Conservation (phyloP, 1,139 yeast species). For the Debaryomyces singareniensis region DNA sequence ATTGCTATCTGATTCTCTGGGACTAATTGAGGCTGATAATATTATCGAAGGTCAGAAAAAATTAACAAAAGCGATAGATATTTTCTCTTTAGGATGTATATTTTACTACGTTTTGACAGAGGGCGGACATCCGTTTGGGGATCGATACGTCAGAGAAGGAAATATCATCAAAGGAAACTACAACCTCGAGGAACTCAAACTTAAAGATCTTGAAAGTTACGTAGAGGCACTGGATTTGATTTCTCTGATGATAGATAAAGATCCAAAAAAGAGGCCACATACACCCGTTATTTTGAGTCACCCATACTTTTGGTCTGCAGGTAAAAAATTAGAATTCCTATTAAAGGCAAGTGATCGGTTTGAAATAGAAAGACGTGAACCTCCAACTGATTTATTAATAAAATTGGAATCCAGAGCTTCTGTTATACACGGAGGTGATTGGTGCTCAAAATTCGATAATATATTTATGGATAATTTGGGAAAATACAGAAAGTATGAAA, state of each 20-base stretch:
- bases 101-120: constrained; percentile 78
- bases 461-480: constrained; percentile 78
- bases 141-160: constrained; percentile 77
- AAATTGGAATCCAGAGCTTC: constrained; percentile 53
- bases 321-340: constrained; percentile 73
- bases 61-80: constrained; percentile 86
- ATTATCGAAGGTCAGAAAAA: constrained; percentile 31
- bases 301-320: constrained; percentile 83
- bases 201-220: constrained; percentile 37
- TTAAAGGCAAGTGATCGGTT: constrained; percentile 85
- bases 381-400: constrained; percentile 63
- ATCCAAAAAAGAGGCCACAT: constrained; percentile 71
- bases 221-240: constrained; percentile 72
- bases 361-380: constrained; percentile 83
- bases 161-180: constrained; percentile 76
- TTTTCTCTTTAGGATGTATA: constrained; percentile 91
- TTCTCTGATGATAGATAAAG: constrained; percentile 58
- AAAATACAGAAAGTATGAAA: constrained; percentile 81
- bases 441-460: constrained; percentile 71
- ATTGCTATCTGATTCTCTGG: constrained; percentile 39
- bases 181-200: constrained; percentile 40
- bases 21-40: constrained; percentile 36
- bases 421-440: constrained; percentile 55
- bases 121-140: constrained; percentile 95
- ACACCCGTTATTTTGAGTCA: constrained; percentile 66